phyloP scores from a whole-genome alignment of 2,329 filamentous ascomycete species.

The Cucurbitaria berberidis region DNA sequence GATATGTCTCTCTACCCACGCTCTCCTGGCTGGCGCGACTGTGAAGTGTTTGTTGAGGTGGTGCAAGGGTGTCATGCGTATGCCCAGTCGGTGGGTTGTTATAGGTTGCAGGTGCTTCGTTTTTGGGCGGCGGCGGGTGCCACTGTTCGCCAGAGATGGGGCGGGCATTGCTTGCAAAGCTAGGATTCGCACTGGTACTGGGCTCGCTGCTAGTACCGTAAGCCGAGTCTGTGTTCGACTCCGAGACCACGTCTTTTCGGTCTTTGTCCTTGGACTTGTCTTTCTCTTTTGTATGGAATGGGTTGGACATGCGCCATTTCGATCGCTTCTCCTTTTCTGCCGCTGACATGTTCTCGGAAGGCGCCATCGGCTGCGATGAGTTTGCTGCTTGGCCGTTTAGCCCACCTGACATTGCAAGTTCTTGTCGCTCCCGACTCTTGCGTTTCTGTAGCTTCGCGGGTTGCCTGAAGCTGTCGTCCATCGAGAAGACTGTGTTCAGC shows the following conservation, averaged over 20 bases:
- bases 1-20: constrained; percentile 38
- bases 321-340: constrained; percentile 45
- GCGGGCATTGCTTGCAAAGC: constrained; percentile 37
- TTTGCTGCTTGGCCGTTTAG: constrained; percentile 23
- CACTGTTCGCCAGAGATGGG: constrained; percentile 38
- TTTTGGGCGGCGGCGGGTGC: constrained; percentile 17
- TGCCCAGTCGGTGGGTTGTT: constrained; percentile 8
- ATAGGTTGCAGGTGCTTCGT: constrained; percentile 21
- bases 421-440: constrained; percentile 38
- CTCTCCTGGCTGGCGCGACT: constrained; percentile 33
- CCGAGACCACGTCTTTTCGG: constrained; percentile 17
- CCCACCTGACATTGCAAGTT: constrained; percentile 32
- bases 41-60: constrained; percentile 20
- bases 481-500: not conserved
- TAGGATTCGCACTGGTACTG: constrained; percentile 38
- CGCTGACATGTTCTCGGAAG: constrained; percentile 25
- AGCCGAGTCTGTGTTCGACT: constrained; percentile 36
- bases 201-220: constrained; percentile 43
- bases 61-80: constrained; percentile 18
- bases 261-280: constrained; percentile 26
- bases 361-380: constrained; percentile 22
- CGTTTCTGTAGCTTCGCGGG: constrained; percentile 43
- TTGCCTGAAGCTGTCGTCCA: constrained; percentile 30
- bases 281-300: constrained; percentile 46
- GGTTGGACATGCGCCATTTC: constrained; percentile 46